Evolutionary conservation across 495 filamentous ascomycete genomes (phyloP).

Genomic region (Podospora bellae-mahoneyi): DNA sequence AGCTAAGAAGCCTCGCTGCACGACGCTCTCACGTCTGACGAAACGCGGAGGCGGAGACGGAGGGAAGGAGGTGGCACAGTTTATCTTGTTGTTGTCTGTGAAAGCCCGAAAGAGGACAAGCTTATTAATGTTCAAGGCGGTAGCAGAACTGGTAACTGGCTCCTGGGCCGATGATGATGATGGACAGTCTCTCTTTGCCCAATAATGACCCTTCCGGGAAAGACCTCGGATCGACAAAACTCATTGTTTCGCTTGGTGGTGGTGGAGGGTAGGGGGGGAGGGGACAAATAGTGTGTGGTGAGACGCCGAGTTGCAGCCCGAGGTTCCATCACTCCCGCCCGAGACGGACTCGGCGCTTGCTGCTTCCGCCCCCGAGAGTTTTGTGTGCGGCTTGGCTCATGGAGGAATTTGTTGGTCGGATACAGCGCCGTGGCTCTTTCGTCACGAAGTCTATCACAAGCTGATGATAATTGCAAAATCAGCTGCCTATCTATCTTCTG

Average conservation of each 20-base stretch:
- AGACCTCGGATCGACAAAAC: neutral
- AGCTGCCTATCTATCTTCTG: neutral
- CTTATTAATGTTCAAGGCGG: too few species aligned
- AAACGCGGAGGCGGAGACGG: neutral
- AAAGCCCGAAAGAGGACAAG: neutral
- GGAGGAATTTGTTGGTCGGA: too few species aligned
- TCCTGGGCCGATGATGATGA: neutral
- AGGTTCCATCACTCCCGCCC: conserved; percentile 10
- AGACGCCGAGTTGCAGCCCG: neutral
- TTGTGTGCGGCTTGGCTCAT: neutral
- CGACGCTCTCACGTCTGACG: neutral
- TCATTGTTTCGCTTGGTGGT: neutral
- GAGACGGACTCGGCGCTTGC: conserved; percentile 24
- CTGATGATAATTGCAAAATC: neutral
- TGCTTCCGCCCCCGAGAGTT: conserved; percentile 19
- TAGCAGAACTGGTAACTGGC: neutral
- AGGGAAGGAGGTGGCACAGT: neutral
- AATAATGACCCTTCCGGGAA: neutral
- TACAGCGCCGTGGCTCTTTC: conserved; percentile 31
- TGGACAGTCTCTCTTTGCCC: neutral
- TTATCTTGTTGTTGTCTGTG: neutral
- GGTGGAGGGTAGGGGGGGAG: too few species aligned
- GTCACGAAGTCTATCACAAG: neutral
- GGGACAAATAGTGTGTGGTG: neutral
- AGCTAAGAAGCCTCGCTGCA: neutral